phyloP scores from a whole-genome alignment of 108 stramenopile genomes.

The Skeletonema costatum region DNA sequence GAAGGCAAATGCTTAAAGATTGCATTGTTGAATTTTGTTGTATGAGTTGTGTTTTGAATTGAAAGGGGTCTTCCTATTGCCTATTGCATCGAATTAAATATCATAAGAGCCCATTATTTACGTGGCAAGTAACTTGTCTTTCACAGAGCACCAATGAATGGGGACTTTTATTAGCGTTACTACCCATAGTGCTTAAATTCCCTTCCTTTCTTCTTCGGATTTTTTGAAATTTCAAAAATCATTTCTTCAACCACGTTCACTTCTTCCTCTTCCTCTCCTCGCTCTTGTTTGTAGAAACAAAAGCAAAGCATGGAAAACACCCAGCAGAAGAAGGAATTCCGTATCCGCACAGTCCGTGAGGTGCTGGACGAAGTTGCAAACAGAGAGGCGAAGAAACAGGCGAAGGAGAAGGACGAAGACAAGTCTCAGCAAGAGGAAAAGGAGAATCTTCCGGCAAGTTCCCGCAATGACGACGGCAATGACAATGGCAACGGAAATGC shows the following conservation, averaged over 20 bases:
- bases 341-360: neutral
- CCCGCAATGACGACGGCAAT: neutral
- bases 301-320: too few relatives aligned
- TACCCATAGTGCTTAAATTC: too few relatives aligned
- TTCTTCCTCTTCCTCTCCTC: too few relatives aligned
- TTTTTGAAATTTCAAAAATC: too few relatives aligned
- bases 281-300: too few relatives aligned
- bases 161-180: too few relatives aligned
- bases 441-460: neutral
- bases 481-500: neutral
- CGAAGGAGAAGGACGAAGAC: neutral
- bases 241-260: too few relatives aligned
- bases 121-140: neutral
- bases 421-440: neutral
- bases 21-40: neutral
- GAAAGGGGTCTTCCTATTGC: neutral
- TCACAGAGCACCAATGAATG: neutral
- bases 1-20: neutral
- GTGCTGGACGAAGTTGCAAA: neutral
- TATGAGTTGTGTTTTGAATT: neutral
- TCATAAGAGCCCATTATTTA: too few relatives aligned
- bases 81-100: too few relatives aligned
- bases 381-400: too few relatives aligned
- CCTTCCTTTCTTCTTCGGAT: too few relatives aligned
- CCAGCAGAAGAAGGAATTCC: too few relatives aligned